Evolutionary conservation across 257 asterid genomes (phyloP).

Genomic region (Eucommia ulmoides): DNA sequence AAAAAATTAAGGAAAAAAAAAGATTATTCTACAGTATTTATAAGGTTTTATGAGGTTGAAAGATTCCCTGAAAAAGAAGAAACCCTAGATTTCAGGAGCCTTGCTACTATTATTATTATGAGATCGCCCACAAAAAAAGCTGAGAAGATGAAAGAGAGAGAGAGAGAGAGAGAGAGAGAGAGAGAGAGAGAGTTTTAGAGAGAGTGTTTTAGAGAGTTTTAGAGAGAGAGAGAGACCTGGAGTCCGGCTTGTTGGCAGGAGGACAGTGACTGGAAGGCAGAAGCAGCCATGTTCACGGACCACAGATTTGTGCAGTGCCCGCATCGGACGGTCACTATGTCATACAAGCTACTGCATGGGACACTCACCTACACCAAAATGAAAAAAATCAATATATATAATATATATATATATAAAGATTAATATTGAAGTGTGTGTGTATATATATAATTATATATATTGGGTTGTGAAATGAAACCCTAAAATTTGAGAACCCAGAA

Average conservation of each 20-base stretch:
- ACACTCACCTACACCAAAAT: conserved; percentile 59
- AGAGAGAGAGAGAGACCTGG: conserved; percentile 34
- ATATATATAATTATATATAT: no score
- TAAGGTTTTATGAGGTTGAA: not conserved
- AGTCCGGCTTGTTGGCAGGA: conserved; percentile 34
- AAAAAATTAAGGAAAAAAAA: not conserved
- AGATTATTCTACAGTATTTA: not conserved
- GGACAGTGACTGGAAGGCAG: conserved; percentile 54
- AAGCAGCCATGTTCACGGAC: conserved; percentile 88
- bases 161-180: conserved; percentile 13
- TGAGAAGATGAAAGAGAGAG: conserved; percentile 6
- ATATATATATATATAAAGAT: no score
- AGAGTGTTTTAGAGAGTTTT: conserved; percentile 2
- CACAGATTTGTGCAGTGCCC: conserved; percentile 83
- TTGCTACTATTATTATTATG: conserved; percentile 5
- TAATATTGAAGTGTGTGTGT: not conserved
- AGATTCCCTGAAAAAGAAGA: conserved; percentile 48
- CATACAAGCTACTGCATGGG: conserved; percentile 73
- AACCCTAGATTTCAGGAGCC: conserved; percentile 53
- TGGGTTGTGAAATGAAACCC: not conserved
- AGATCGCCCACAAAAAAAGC: conserved; percentile 48
- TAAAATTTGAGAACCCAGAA: no score
- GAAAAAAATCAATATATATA: not conserved
- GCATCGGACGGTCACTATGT: conserved; percentile 84
- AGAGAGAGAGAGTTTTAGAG: conserved; percentile 34